Percentiles rank a stretch among this genome's conserved stretches.
Evolutionary conservation across 148 eudicot species (phyloP).

Genomic region (Beta vulgaris): DNA sequence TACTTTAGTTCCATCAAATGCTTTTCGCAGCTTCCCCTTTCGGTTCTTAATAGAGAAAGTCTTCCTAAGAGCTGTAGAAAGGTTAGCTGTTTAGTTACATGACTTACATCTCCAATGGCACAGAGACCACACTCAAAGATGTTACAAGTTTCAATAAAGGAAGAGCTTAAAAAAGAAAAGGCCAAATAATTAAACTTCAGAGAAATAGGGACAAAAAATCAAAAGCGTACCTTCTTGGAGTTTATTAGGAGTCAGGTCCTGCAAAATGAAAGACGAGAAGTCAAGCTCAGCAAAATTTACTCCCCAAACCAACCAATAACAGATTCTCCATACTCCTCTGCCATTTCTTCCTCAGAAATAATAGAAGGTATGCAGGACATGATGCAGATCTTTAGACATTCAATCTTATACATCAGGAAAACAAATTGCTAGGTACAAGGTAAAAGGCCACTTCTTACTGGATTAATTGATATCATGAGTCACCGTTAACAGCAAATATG

Average conservation of each 20-base stretch:
- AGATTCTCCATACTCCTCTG: not conserved
- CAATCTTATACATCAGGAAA: not conserved
- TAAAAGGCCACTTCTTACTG: not conserved
- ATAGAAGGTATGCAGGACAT: not conserved
- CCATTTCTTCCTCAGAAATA: not conserved
- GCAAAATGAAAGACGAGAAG: conserved; percentile 18
- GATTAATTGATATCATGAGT: not conserved
- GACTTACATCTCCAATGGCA: conserved; percentile 7
- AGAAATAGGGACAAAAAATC: not conserved
- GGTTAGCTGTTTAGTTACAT: conserved; percentile 17
- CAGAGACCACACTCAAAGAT: not conserved
- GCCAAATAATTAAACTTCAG: not conserved
- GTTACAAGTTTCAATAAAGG: not conserved
- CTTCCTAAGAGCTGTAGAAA: conserved; percentile 73
- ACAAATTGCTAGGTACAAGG: not conserved
- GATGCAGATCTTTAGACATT: not conserved
- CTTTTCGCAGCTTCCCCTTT: conserved; percentile 93
- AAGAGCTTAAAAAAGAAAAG: not conserved
- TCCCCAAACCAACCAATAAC: not conserved
- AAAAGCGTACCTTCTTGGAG: conserved; percentile 69
- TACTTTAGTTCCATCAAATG: conserved; percentile 92
- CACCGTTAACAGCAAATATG: not conserved
- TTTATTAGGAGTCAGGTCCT: conserved; percentile 81
- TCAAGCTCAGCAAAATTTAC: not conserved
- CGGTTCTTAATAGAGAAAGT: conserved; percentile 77